A percentile compares a stretch with the other conserved stretches of the same genome.
Conservation (phyloP, 495 filamentous ascomycete species). For the Neurospora sp. region DNA sequence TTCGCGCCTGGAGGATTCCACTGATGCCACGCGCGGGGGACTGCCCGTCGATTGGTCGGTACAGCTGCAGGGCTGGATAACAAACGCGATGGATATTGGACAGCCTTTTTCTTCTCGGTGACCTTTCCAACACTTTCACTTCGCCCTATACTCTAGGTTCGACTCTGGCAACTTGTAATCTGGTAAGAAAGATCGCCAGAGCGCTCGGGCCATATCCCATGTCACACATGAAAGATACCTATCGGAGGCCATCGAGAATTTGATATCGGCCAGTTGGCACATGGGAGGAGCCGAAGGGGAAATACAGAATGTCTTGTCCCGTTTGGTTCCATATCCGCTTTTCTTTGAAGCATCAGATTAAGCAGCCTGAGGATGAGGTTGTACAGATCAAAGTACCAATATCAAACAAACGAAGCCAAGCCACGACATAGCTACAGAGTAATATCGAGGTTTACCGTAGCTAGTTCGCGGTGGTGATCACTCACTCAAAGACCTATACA, state of each 20-base stretch:
- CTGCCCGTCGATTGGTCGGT: not conserved
- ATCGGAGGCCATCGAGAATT: not conserved
- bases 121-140: not conserved
- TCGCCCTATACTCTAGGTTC: not conserved
- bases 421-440: not conserved
- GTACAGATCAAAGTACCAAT: not conserved
- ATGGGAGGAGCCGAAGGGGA: not conserved
- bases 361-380: not conserved
- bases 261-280: not conserved
- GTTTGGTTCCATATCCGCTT: not conserved
- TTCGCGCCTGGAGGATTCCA: not conserved
- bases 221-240: not conserved
- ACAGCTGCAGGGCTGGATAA: not conserved
- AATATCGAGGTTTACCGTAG: not conserved
- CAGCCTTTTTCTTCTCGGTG: not conserved
- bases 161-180: not conserved
- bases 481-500: not conserved
- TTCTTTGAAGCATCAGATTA: not conserved
- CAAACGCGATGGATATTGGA: not conserved
- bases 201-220: not conserved
- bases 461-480: not conserved
- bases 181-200: not conserved
- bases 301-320: not conserved
- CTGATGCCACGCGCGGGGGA: not conserved
- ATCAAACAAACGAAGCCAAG: not conserved